Evolutionary conservation across 352 stramenopile genomes (phyloP), one percentile per base, ranked within the genome.

Genomic region (Pythium sukuiense): DNA sequence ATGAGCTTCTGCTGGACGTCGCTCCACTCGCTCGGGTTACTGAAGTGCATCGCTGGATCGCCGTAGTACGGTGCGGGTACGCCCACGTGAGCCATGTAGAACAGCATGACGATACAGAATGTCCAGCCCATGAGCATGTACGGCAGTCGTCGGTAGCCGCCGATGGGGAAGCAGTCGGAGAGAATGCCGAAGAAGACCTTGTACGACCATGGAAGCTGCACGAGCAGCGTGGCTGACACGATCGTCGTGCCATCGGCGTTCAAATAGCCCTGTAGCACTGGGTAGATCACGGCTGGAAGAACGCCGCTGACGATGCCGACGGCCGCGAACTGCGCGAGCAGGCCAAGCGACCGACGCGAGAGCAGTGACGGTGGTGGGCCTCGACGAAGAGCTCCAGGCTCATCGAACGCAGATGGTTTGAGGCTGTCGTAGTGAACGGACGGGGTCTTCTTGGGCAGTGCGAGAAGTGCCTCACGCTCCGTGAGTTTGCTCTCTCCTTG

Each of bases 241-340:
- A 67, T 29, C 16, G 64, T 62, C 55, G 65, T 39, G 48, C 63
- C 61, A 26, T 76, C 59, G 41, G 67, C 71, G 35, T 71, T 67
- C 12, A 76, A 32, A 46, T 76, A 76, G 37, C 67, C 59, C 26
- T 64, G 57, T 9, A 77, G 63, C 16, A 77, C 46, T 1, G 71
- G 71, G 46, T 70, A 66, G 27, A 71, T 56, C 8, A 73, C 18
- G 16, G 37, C 26, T 14, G 41, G 60, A 35, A 66, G 49, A 35
- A 66, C 59, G 52, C 49, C 59, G 59, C 59, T 66, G n/a, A 66
- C 50, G 20, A 66, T 30, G 50, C 57, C 54, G 1, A 66, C 63
- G 14, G 33, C 59, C 1, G 50, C 59, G 13, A 66, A 66, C 50
- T 66, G 59, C 16, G 66, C 55, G 16, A 68, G 63, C 3, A 67